Evolutionary conservation across 768 basidiomycete species (phyloP), one percentile per base, ranked within the genome.

Genomic region (Pleurotus tuoliensis): DNA sequence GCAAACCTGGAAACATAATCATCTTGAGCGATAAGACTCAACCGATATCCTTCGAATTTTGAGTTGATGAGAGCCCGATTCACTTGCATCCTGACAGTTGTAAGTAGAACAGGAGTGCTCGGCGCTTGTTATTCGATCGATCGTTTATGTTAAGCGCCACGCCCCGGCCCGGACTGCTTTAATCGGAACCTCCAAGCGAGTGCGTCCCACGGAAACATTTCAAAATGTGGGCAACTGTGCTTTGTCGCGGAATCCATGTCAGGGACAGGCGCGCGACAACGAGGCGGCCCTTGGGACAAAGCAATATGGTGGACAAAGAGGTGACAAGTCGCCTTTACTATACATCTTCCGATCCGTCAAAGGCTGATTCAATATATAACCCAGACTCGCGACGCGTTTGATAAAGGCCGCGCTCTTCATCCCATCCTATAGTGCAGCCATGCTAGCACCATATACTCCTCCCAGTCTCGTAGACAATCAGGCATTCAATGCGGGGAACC

Each of bases 1-100:
- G 68, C 67, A 66, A 79, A 80, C 22, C 81, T 76, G 16, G 70
- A 69, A 4, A 88, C 76, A 7, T 73, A 71, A 6, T 80, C 72
- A n/a, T 85, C 81, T 61, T 86, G 83, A 9, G 76, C 67, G 34
- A 90, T 73, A 3, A 82, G 71, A 59, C 85, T 78, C 24, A 94
- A 77, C 61, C 82, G 90, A 68, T 94, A 94, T 1, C 88, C 89
- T 61, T 94, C 92, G 56, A 94, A 94, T 61, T 87, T 88, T 1
- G 90, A 83, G 62, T 94, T 93, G 22, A 90, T 69, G 13, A 93
- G 77, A 27, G 76, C 64, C 41, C 81, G 80, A 5, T 79, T 71
- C 8, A 76, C 38, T 41, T 53, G 18, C 51, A 53, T 53, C 51
- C 38, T 39, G 69, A 15, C 22, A 40, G 15, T 16, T 18, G 30